Percentiles rank a stretch among this genome's conserved stretches.
Conservation (phyloP, 2,329 filamentous ascomycete species). For the Fusarium sp. region DNA sequence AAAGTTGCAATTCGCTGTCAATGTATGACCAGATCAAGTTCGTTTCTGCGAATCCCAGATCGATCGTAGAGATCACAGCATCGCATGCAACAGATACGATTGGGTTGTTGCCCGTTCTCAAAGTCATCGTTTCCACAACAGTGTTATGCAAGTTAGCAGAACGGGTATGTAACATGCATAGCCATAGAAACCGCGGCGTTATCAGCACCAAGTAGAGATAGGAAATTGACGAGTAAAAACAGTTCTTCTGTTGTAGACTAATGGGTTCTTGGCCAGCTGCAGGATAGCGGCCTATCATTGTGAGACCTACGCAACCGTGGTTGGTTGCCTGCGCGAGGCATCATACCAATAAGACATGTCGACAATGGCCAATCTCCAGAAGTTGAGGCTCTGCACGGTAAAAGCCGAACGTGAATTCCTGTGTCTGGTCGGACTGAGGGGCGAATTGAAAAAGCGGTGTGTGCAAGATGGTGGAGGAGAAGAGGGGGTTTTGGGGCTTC, state of each 20-base stretch:
- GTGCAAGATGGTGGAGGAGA: slow-evolving; percentile 40
- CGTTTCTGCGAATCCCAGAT: slow-evolving; percentile 10
- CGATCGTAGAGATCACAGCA: slow-evolving; percentile 11
- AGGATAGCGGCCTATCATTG: slow-evolving; percentile 4
- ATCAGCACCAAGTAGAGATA: slow-evolving; percentile 13
- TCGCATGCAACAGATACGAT: slow-evolving; percentile 10
- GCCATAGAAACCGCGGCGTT: slow-evolving; percentile 2
- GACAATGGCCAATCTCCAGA: slow-evolving; percentile 7
- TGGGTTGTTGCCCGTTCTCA: slow-evolving; percentile 12
- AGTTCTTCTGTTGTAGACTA: slow-evolving; percentile 2
- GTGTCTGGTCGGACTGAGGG: slow-evolving; percentile 12
- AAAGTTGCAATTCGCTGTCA: neutral
- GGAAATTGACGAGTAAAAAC: slow-evolving; percentile 8
- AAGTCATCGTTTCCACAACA: slow-evolving; percentile 10
- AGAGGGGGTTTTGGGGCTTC: slow-evolving; percentile 37
- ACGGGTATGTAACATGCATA: slow-evolving; percentile 10
- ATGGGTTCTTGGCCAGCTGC: neutral
- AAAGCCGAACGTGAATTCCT: slow-evolving; percentile 10
- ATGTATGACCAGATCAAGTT: slow-evolving; percentile 11
- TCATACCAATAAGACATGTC: slow-evolving; percentile 8
- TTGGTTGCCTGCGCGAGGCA: slow-evolving; percentile 2
- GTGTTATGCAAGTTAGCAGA: slow-evolving; percentile 18
- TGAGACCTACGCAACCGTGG: slow-evolving; percentile 6
- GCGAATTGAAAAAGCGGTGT: slow-evolving; percentile 44
- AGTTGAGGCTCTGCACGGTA: slow-evolving; percentile 37